Evolutionary conservation across 176 grass and related monocot species (phyloP).

Genomic region (Oryza nivara): DNA sequence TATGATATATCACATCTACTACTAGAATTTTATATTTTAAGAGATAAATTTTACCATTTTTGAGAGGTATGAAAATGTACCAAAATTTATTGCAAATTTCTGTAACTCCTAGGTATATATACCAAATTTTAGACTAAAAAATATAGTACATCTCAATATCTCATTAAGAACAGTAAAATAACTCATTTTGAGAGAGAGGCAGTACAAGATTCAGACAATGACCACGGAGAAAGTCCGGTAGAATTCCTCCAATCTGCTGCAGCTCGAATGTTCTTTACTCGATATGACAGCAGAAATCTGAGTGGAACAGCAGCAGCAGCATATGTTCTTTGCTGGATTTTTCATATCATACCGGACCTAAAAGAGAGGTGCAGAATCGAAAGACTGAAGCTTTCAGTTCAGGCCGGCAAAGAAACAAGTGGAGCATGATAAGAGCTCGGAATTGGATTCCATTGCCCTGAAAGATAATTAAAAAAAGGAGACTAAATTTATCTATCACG

Average conservation of each 20-base stretch:
- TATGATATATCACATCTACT: too few species aligned
- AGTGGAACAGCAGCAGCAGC: conserved; percentile 16
- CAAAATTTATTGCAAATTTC: too few species aligned
- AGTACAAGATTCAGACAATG: background rate
- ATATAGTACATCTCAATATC: too few species aligned
- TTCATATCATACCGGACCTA: background rate
- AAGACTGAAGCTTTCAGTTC: conserved; percentile 32
- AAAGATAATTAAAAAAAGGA: background rate
- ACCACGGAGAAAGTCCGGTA: background rate
- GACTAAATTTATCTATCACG: background rate
- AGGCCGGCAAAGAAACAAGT: background rate
- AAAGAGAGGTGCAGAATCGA: conserved; percentile 32
- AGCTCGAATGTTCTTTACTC: background rate
- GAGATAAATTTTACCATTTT: too few species aligned
- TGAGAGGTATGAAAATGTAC: too few species aligned
- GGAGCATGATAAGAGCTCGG: conserved; percentile 7
- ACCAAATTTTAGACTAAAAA: too few species aligned
- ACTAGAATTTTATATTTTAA: too few species aligned
- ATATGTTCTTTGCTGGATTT: conserved; percentile 41
- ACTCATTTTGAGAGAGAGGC: too few species aligned
- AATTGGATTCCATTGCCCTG: conserved; percentile 45
- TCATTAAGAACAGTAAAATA: too few species aligned
- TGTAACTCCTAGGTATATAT: too few species aligned
- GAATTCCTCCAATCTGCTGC: conserved; percentile 2
- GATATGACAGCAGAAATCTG: background rate